Evolutionary conservation across 441 rosid genomes (phyloP).

Genomic region (Populus hybrid): DNA sequence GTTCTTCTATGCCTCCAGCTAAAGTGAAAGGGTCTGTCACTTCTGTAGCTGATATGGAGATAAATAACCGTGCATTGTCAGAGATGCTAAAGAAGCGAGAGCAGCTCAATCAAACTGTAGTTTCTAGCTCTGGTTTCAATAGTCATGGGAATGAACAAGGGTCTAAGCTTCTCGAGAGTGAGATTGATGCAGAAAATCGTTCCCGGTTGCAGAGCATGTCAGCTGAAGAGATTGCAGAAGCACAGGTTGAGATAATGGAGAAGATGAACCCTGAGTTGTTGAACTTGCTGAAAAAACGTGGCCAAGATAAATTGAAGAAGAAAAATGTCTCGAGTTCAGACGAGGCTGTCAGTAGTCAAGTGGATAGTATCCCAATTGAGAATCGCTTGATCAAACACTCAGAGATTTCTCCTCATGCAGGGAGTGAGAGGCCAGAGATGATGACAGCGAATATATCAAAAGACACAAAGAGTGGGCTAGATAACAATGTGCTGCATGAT

Average conservation of each 20-base stretch:
- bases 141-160: conserved; percentile 32
- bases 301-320: conserved; percentile 53
- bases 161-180: conserved; percentile 57
- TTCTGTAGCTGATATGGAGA: conserved; percentile 27
- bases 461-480: conserved; percentile 25
- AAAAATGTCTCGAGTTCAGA: conserved; percentile 34
- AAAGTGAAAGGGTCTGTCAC: conserved; percentile 11
- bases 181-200: conserved; percentile 77
- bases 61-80: conserved; percentile 18
- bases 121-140: conserved; percentile 32
- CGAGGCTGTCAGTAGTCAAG: conserved; percentile 18
- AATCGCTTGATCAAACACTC: conserved; percentile 27
- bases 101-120: conserved; percentile 20
- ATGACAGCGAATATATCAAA: conserved; percentile 29
- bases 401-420: conserved; percentile 29
- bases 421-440: conserved; percentile 23
- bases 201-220: conserved; percentile 67
- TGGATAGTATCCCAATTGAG: conserved; percentile 17
- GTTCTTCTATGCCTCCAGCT: conserved; percentile 10
- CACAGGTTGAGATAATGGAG: conserved; percentile 78
- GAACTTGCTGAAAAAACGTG: conserved; percentile 60
- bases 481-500: conserved; percentile 33
- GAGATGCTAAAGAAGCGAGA: conserved; percentile 16
- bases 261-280: conserved; percentile 77
- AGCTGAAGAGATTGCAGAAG: conserved; percentile 71